Conservation (phyloP, 106 monocot genomes). For the Ottelia alismoides region DNA sequence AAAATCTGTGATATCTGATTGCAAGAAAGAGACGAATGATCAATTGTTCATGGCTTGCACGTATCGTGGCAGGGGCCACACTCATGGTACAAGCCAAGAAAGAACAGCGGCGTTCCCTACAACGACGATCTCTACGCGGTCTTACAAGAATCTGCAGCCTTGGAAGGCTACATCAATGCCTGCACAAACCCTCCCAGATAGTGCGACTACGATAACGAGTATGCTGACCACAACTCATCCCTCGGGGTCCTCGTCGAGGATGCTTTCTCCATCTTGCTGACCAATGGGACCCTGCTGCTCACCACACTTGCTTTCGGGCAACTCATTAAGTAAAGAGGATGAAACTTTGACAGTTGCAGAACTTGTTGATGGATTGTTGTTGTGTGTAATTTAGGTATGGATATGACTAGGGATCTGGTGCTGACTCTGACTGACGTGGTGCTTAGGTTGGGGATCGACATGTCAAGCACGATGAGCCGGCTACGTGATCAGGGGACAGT, state of each 20-base stretch:
- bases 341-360: too few species aligned
- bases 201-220: constrained; percentile 78
- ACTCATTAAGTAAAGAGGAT: too few species aligned
- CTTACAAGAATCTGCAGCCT: constrained; percentile 15
- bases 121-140: constrained; percentile 39
- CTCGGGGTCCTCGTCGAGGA: constrained; percentile 71
- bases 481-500: constrained; percentile 43
- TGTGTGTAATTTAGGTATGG: constrained; percentile 79
- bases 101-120: constrained; percentile 49
- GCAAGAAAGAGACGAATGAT: too few species aligned
- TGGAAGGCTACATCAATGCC: not conserved
- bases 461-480: constrained; percentile 47
- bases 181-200: constrained; percentile 25
- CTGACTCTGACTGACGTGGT: constrained; percentile 53
- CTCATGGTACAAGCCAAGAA: constrained; percentile 50
- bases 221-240: constrained; percentile 65
- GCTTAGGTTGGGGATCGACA: constrained; percentile 56
- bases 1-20: too few species aligned
- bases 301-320: constrained; percentile 64
- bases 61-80: constrained; percentile 65
- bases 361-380: too few species aligned
- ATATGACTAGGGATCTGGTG: constrained; percentile 37
- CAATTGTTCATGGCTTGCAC: too few species aligned
- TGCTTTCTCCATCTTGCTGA: constrained; percentile 32
- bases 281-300: constrained; percentile 43